phyloP scores from a whole-genome alignment of 306 rosid species.

The Luffa acutangula region DNA sequence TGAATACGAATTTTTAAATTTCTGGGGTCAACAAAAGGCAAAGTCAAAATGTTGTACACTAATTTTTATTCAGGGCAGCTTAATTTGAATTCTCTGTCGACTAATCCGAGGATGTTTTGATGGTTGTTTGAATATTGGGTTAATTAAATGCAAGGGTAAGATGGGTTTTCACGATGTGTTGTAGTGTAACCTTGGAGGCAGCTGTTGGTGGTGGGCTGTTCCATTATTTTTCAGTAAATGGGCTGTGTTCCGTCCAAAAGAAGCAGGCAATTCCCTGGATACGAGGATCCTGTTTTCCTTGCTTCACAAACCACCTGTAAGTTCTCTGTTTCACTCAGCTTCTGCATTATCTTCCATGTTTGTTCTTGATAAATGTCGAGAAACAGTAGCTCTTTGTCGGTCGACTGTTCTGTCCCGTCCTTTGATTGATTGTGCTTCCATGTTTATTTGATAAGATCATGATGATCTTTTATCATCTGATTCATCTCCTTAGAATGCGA shows the following conservation, averaged over 20 bases:
- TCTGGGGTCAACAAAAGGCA: background rate
- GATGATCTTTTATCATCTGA: background rate
- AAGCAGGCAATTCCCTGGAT: constrained; percentile 26
- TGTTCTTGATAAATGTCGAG: background rate
- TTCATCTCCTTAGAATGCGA: background rate
- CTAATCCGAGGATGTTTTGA: background rate
- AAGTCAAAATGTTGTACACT: background rate
- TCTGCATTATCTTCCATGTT: background rate
- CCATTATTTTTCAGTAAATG: constrained; percentile 34
- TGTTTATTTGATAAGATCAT: background rate
- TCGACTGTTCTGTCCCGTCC: background rate
- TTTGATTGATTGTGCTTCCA: background rate
- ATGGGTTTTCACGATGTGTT: background rate
- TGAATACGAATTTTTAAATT: background rate
- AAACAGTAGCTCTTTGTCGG: background rate
- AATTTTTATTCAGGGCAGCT: background rate
- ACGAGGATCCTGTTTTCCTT: constrained; percentile 48
- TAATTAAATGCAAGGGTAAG: background rate
- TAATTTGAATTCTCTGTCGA: background rate
- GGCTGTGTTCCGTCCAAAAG: constrained; percentile 64
- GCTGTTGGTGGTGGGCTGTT: background rate
- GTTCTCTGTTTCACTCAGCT: constrained; percentile 15
- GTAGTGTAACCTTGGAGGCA: background rate
- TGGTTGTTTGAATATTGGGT: background rate
- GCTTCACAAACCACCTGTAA: constrained; percentile 83